Evolutionary conservation across 1,284 basidiomycete genomes (phyloP), one percentile per base, ranked within the genome.

Genomic region (Boletus austroedulis): DNA sequence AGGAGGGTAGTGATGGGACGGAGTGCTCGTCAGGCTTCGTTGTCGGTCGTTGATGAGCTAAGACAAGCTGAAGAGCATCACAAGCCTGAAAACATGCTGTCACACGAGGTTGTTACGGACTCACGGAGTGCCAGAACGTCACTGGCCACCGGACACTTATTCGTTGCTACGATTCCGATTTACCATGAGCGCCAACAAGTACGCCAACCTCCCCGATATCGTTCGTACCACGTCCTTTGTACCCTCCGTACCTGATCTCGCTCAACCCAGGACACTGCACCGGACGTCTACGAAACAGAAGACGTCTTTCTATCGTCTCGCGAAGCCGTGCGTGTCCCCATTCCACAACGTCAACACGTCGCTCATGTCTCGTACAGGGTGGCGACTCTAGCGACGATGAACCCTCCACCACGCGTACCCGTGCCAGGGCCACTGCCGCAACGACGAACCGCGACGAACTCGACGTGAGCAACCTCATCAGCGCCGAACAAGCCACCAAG

Each of bases 281-380:
- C 85, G 44, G 94, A 97, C 71, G 84, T 96, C 40, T 97, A 96
- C 70, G 94, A 97, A 74, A 96, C 94, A 0, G 87, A 92, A 50
- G 94, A 96, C 64, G 78, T 84, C 26, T 81, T 86, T 62, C 82
- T 82, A 7, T 74, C 81, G 12, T 68, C 82, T 17, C 77, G 80
- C 55, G 73, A 76, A 40, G 76, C 77, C 57, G 83, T 82, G 63
- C 56, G 79, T 75, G 45, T 51, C 38, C 15, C 8, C 65, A 59
- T 68, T 63, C 52, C 31, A 55, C 57, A 19, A 6, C 51, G 36
- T 38, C 46, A 23, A n/a, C 34, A 31, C 28, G 36, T 8, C 2
- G 28, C 56, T 60, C 44, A 59, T 28, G 14, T 61, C 50, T 61
- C 31, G 19, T 34, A 41, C 64, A 87, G 84, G 80, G 81, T 70